phyloP scores from a whole-genome alignment of 1,284 basidiomycete species.

The Cryptococcus sp. region DNA sequence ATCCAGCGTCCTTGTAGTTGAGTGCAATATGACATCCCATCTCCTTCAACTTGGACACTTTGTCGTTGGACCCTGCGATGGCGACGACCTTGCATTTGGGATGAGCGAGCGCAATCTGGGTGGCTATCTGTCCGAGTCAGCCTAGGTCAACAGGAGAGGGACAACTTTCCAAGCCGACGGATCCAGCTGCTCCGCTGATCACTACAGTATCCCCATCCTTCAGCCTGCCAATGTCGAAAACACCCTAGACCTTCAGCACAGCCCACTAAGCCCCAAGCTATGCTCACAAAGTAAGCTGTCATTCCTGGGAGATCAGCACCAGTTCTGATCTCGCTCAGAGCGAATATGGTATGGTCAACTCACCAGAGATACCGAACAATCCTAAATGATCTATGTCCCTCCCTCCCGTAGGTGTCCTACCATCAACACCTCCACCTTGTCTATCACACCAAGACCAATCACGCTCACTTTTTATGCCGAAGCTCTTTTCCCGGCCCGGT shows the following conservation, averaged over 20 bases:
- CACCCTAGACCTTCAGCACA: conserved; percentile 53
- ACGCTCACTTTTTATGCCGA: conserved; percentile 53
- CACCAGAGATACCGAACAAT: conserved; percentile 64
- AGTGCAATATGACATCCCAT: conserved; percentile 75
- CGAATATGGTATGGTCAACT: conserved; percentile 14
- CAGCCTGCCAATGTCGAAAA: conserved; percentile 68
- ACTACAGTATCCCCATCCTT: conserved; percentile 77
- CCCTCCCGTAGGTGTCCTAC: conserved; percentile 55
- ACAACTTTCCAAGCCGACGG: conserved; percentile 54
- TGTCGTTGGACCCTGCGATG: conserved; percentile 71
- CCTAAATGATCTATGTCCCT: conserved; percentile 69
- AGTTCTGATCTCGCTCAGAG: not conserved
- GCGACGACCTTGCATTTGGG: conserved; percentile 65
- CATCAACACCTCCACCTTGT: not conserved
- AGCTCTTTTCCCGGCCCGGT: conserved; percentile 57
- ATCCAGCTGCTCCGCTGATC: conserved; percentile 84
- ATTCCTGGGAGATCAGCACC: conserved; percentile 52
- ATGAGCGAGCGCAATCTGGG: conserved; percentile 53
- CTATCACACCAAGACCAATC: not conserved
- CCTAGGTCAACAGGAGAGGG: conserved; percentile 28
- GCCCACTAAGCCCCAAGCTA: not conserved
- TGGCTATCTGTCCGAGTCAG: conserved; percentile 64
- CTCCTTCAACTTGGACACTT: conserved; percentile 76
- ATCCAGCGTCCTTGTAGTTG: conserved; percentile 78
- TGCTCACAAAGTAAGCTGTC: conserved; percentile 72